Percentiles rank a stretch among this genome's conserved stretches.
phyloP scores from a whole-genome alignment of 2,329 filamentous ascomycete species.

The Botrytis porri region DNA sequence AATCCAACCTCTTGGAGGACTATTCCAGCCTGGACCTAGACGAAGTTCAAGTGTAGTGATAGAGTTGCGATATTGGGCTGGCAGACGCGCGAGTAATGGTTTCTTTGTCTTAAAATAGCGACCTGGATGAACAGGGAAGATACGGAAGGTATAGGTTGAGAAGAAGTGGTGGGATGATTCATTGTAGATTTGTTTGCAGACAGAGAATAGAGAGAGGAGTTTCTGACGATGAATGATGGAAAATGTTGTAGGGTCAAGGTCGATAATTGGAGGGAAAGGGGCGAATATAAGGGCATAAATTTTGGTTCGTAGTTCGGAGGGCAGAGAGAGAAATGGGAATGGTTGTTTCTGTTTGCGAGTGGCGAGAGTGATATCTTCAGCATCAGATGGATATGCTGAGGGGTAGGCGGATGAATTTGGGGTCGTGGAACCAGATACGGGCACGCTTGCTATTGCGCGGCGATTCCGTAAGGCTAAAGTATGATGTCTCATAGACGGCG shows the following conservation, averaged over 20 bases:
- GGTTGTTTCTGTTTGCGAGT: conserved; percentile 31
- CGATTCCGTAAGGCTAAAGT: conserved; percentile 8
- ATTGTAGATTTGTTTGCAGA: conserved; percentile 57
- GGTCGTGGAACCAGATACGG: conserved; percentile 21
- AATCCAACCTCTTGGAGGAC: conserved; percentile 68
- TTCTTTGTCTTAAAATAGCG: conserved; percentile 71
- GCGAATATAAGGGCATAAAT: conserved; percentile 65
- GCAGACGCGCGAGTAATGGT: conserved; percentile 66
- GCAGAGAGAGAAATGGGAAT: conserved; percentile 66
- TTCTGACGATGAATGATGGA: conserved; percentile 55
- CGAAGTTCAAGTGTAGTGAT: conserved; percentile 67
- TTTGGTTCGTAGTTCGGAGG: conserved; percentile 65
- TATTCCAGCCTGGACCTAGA: conserved; percentile 69
- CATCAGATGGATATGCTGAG: conserved; percentile 34
- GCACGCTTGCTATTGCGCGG: not conserved
- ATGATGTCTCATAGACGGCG: conserved; percentile 2
- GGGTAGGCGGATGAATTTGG: conserved; percentile 27
- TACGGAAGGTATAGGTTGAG: conserved; percentile 57
- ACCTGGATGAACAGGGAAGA: conserved; percentile 64
- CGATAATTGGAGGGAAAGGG: conserved; percentile 52
- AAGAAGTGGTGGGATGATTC: conserved; percentile 68
- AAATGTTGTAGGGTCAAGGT: conserved; percentile 65
- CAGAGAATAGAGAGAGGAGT: conserved; percentile 56
- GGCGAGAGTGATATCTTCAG: conserved; percentile 27
- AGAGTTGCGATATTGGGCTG: conserved; percentile 54